Base-by-base conservation (phyloP, 106 monocot species). In the Platanthera guangdongensis region DNA sequence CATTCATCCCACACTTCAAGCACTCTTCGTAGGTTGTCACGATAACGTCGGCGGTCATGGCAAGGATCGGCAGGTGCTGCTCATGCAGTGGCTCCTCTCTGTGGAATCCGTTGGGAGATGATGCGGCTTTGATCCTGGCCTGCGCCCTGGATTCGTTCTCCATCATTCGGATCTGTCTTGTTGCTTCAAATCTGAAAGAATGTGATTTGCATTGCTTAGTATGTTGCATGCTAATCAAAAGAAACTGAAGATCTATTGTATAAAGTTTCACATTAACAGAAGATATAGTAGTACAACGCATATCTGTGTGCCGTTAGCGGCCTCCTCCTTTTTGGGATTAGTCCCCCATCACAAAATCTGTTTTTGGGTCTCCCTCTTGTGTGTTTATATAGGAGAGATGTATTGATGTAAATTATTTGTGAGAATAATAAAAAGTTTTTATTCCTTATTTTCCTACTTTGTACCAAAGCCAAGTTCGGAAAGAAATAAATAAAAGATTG, bases 31-130 rank as follows among this genome's bases (percentile, higher is more conserved):
- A 82, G 5, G 97, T 97, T 70, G 97, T 93, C 71, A 94, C 93
- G 60, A 97, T 97, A 45, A 97, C 97, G 65, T 97, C 97, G 18
- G 97, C 97, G 1, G 97, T 97, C 97, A 97, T 97, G 57, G 97
- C 97, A 25, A 97, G 83, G 57, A 97, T 76, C 12, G 97, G 97
- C 14, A 94, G 28, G 77, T 89, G 97, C 87, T 87, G 88, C 62
- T 80, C 63, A 18, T 51, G 49, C 50, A 12, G 50, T 16, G 14
- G 8, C 28, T 3, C 5, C 65, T 47, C 2, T 28, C 39, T 51
- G 45, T 28, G 65, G 60, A 8, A 18, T 48, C 51, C 77, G 32
- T 80, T 59, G 18, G n/a, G 10, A 12, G 15, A 2, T 11, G 52
- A 13, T 8, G 7, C 52, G 18, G n/a, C 72, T 71, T 63, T 60